These are phyloP conservation scores for Verticillium klebahnii DNA, from an alignment of 2,329 filamentous ascomycete species.

Conservation along the genomic window DNA sequence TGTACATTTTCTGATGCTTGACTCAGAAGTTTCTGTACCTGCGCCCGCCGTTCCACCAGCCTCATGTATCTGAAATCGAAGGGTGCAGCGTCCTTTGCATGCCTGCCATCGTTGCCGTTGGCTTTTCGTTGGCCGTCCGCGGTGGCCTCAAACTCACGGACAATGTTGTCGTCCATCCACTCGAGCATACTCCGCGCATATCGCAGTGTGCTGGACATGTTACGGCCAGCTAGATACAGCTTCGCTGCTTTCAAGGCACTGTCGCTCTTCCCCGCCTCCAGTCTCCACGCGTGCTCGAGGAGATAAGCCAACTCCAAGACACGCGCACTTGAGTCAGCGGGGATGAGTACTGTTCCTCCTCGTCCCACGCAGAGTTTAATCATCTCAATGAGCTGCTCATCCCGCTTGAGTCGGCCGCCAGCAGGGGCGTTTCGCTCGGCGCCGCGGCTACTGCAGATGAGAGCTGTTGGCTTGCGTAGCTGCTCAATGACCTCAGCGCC, in stretches of 20 bases:
- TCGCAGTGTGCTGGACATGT: slow-evolving; percentile 81
- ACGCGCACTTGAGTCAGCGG: slow-evolving; percentile 91
- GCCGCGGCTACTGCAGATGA: slow-evolving; percentile 87
- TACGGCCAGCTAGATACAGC: slow-evolving; percentile 81
- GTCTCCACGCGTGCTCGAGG: slow-evolving; percentile 86
- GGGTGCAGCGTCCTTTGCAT: slow-evolving; percentile 57
- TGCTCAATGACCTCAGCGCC: slow-evolving; percentile 92
- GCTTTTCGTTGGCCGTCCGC: slow-evolving; percentile 46
- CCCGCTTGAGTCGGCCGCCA: slow-evolving; percentile 73
- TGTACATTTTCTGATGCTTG: slow-evolving; percentile 35
- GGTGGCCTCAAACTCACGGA: slow-evolving; percentile 81
- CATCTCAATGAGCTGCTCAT: slow-evolving; percentile 79
- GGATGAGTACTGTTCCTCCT: slow-evolving; percentile 88
- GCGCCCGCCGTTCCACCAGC: slow-evolving; percentile 74
- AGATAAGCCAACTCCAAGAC: slow-evolving; percentile 89
- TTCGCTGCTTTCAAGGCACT: slow-evolving; percentile 49
- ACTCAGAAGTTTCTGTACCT: slow-evolving; percentile 66
- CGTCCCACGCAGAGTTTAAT: slow-evolving; percentile 73
- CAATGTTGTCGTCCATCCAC: slow-evolving; percentile 97
- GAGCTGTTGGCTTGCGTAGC: slow-evolving; percentile 83
- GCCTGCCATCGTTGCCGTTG: slow-evolving; percentile 41
- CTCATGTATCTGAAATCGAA: slow-evolving; percentile 88
- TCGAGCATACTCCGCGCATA: slow-evolving; percentile 95
- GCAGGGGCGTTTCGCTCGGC: slow-evolving; percentile 66
- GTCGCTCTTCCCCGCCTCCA: slow-evolving; percentile 47